Percentiles rank a stretch among this genome's conserved stretches.
Conservation (phyloP, 345 rosid species). For the Brassica cretica region DNA sequence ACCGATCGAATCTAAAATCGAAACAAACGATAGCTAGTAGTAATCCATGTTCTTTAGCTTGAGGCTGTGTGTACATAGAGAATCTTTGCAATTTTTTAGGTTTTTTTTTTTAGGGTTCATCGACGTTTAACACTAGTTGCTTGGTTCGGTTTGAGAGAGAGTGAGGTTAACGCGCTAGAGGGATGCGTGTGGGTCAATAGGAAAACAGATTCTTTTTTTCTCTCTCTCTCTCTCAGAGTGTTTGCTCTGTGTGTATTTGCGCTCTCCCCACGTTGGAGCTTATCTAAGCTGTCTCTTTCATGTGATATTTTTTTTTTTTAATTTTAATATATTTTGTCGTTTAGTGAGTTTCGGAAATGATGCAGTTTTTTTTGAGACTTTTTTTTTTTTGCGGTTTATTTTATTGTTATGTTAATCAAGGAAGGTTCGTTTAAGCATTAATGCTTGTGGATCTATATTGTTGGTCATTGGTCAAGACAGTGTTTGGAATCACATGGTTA, state of each 20-base stretch:
- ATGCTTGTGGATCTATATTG: constrained; percentile 10
- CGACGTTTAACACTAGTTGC: neutral
- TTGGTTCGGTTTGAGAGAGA: neutral
- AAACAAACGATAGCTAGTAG: neutral
- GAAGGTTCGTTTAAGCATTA: constrained; percentile 37
- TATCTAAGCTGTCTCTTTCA: constrained; percentile 45
- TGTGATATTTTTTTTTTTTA: constrained; percentile 22
- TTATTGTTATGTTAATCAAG: constrained; percentile 22
- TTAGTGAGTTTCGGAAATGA: constrained; percentile 38
- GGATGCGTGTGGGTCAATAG: constrained; percentile 28
- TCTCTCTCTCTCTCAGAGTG: neutral
- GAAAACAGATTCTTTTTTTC: neutral
- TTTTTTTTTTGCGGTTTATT: neutral
- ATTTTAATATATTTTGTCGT: constrained; percentile 30
- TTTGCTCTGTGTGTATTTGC: constrained; percentile 35
- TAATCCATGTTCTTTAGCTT: neutral
- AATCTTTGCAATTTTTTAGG: neutral
- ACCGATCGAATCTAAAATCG: constrained; percentile 12
- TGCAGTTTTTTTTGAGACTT: constrained; percentile 27
- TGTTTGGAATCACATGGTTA: constrained; percentile 26
- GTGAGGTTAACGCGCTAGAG: constrained; percentile 18
- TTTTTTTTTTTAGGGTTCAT: constrained; percentile 25
- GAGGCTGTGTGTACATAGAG: constrained; percentile 16
- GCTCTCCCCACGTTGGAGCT: constrained; percentile 44
- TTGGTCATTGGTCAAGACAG: neutral